phyloP scores from a whole-genome alignment of 2,329 filamentous ascomycete species.

The Nothopassalora personata region DNA sequence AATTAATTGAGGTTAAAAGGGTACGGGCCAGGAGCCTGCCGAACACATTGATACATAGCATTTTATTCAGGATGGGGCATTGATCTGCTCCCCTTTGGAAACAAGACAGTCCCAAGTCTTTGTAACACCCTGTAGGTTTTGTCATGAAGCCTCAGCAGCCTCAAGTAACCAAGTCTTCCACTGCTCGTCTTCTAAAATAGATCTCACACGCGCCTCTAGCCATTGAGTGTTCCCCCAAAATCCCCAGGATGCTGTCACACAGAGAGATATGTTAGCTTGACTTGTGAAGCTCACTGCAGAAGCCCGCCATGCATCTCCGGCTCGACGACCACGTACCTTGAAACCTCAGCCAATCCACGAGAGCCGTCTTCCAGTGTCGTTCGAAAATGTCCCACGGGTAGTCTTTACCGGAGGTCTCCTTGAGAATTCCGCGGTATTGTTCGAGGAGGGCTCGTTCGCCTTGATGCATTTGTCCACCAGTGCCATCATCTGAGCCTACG shows the following conservation, averaged over 20 bases:
- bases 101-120: too few relatives aligned
- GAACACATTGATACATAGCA: too few relatives aligned
- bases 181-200: conserved; percentile 15
- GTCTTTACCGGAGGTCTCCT: conserved; percentile 27
- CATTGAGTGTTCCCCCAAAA: conserved; percentile 26
- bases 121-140: too few relatives aligned
- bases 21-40: too few relatives aligned
- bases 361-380: conserved; percentile 60
- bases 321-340: conserved; percentile 16
- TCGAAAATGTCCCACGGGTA: conserved; percentile 54
- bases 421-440: conserved; percentile 43
- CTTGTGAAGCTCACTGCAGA: conserved; percentile 6
- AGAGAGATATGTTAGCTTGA: not conserved
- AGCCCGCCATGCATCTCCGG: conserved; percentile 26
- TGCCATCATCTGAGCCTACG: not conserved
- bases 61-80: too few relatives aligned
- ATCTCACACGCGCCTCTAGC: conserved; percentile 21
- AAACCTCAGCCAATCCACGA: conserved; percentile 60
- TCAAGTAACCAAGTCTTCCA: conserved; percentile 15
- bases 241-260: not conserved
- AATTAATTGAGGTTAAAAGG: too few relatives aligned
- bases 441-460: conserved; percentile 50
- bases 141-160: not conserved
- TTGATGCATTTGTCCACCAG: conserved; percentile 38
- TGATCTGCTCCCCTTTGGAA: too few relatives aligned